Conservation (phyloP, 2,329 filamentous ascomycete genomes). For the Saccharata proteae region DNA sequence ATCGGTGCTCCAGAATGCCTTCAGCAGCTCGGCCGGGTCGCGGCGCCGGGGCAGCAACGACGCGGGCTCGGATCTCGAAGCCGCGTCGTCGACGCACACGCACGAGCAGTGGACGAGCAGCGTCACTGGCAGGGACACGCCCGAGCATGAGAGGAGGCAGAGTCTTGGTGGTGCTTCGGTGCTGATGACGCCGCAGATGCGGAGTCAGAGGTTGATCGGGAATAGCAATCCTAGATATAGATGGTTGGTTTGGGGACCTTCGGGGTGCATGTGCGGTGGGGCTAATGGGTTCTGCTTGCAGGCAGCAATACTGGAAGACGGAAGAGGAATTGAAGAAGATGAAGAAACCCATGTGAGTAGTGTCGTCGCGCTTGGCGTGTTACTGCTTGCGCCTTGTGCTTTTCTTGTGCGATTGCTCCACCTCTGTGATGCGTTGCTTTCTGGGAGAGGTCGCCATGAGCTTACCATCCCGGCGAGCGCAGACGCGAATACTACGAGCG, state of each 20-base stretch:
- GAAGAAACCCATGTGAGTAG: constrained; percentile 56
- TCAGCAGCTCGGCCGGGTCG: constrained; percentile 9
- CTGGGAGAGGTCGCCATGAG: too few species aligned
- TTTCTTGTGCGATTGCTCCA: too few species aligned
- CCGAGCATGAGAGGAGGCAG: constrained; percentile 22
- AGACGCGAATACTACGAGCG: constrained; percentile 78
- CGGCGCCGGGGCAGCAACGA: constrained; percentile 14
- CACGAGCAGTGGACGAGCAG: neutral
- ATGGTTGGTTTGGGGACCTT: constrained; percentile 46
- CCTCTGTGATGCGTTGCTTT: too few species aligned
- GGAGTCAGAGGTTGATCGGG: constrained; percentile 78
- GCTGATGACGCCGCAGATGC: constrained; percentile 52
- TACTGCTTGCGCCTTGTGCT: too few species aligned
- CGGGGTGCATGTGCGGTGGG: too few species aligned
- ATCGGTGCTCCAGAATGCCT: constrained; percentile 13
- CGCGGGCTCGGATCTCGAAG: constrained; percentile 15
- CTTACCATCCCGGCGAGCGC: neutral
- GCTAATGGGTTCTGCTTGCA: too few species aligned
- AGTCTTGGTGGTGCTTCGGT: constrained; percentile 29
- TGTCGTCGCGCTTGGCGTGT: too few species aligned
- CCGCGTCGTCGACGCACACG: constrained; percentile 13
- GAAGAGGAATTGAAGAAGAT: constrained; percentile 61
- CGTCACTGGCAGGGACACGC: constrained; percentile 15
- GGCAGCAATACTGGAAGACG: constrained; percentile 72
- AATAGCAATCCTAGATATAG: constrained; percentile 75